phyloP scores from a whole-genome alignment of 352 stramenopile species.

The Phytophthora pisi region DNA sequence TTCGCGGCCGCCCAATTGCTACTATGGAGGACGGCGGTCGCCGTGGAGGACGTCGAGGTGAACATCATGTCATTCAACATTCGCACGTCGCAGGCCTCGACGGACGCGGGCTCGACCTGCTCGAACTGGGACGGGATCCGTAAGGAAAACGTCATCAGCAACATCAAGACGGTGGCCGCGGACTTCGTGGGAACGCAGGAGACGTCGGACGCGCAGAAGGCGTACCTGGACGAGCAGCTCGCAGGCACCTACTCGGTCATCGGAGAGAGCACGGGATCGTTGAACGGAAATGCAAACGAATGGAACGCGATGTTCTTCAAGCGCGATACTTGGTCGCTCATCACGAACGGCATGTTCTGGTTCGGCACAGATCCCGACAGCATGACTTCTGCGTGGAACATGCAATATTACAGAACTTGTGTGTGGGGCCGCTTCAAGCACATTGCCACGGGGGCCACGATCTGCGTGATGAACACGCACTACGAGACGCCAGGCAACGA shows the following conservation, averaged over 20 bases:
- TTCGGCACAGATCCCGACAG: slow-evolving; percentile 59
- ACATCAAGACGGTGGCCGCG: slow-evolving; percentile 56
- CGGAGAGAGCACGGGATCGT: slow-evolving; percentile 59
- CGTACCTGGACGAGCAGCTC: slow-evolving; percentile 62
- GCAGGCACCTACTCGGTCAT: slow-evolving; percentile 66
- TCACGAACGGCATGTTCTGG: slow-evolving; percentile 77
- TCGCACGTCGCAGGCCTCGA: slow-evolving; percentile 64
- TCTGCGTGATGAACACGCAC: slow-evolving; percentile 84
- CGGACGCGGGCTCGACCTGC: slow-evolving; percentile 46
- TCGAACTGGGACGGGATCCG: slow-evolving; percentile 71
- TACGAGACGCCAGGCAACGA: slow-evolving; percentile 84
- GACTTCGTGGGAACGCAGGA: slow-evolving; percentile 87
- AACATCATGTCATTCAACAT: slow-evolving; percentile 85
- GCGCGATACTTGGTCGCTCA: slow-evolving; percentile 53
- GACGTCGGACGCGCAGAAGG: slow-evolving; percentile 73
- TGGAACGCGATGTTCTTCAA: slow-evolving; percentile 74
- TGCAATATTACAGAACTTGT: slow-evolving; percentile 76
- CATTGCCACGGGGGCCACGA: slow-evolving; percentile 57
- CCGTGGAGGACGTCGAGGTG: slow-evolving; percentile 51
- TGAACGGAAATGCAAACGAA: slow-evolving; percentile 65
- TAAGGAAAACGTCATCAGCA: slow-evolving; percentile 61
- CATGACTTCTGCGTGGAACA: slow-evolving; percentile 62
- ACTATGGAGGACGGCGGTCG: slow-evolving; percentile 8
- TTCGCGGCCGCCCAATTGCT: slow-evolving; percentile 28
- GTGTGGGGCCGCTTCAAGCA: slow-evolving; percentile 80